Base-by-base conservation (phyloP, 2,329 filamentous ascomycete species). In the Fusarium duplospermum region DNA sequence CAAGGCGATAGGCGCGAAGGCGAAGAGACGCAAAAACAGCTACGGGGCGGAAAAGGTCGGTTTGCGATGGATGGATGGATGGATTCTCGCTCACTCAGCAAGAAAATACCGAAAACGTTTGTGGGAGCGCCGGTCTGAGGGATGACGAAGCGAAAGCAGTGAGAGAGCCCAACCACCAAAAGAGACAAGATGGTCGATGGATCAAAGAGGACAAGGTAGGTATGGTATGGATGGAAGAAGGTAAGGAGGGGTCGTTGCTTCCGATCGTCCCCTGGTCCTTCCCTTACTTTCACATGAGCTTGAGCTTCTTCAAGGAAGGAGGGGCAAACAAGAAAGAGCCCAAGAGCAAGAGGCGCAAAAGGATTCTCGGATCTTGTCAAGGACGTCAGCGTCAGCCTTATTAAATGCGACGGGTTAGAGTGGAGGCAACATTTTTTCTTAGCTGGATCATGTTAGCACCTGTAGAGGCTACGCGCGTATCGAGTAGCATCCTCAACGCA, bases 331-430 rank as follows among this genome's bases (percentile, higher is more conserved):
- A 54, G 36, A 35, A 50, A 62, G 60, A 57, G 27, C 20, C 42
- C 29, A 59, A 58, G 13, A 47, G 70, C 29, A 59, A 58, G 22
- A 47, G 70, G 31, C 36, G 58, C 22, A 62, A 66, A 58, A 62
- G 29, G 58, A 35, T 47, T 54, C 54, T 62, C 62, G 54, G 31
- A 65, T 67, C 36, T 33, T 50, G 64, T 66, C 61, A 33, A 57
- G 60, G 54, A 67, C 66, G 72, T 75, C 72, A 74, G 72, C 72
- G 69, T 70, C 72, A 74, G 72, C 72, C 72, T 74, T 75, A 75
- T 70, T 67, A 73, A 63, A 70, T 61, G 62, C 64, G 66, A 35
- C 56, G 31, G 29, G 40, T 22, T 50, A 29, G 47, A 54, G 45
- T 31, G 65, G 42, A 42, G 38, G 42, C 45, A 47, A 24, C 22